Evolutionary conservation across 192 early-diverging fungal species (phyloP), one percentile per base, ranked within the genome.

Genomic region (Coemansia sp.): DNA sequence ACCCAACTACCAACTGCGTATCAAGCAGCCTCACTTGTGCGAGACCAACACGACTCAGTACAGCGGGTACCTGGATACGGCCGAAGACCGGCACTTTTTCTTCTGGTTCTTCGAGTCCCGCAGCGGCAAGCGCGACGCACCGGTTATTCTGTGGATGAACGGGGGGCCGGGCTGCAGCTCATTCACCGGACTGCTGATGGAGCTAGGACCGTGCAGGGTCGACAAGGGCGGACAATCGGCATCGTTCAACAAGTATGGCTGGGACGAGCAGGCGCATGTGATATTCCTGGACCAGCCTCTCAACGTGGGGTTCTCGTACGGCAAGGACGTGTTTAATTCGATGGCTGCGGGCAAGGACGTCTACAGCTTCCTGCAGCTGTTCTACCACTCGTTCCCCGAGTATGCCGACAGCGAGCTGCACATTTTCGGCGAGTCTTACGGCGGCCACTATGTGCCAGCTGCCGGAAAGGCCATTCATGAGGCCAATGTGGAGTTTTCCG

Each of bases 101-200:
- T 94, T 92, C 71, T 94, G 91, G 90, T 97, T 99, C 83, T 97
- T 99, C 72, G 94, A 95, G 71, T 88, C 90, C 6, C 89, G 91
- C 58, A 81, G 81, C 56, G 73, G 87, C 14, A 58, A 69, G 57
- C 80, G 70, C 20, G 62, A 72, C 17, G 94, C 93, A 56, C 95
- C 95, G 5, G 66, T 88, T 18, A 59, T 87, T 1, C 70, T 92
- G 42, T 90, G 87, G 83, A 69, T 93, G 55, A 93, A 91, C 51
- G 90, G 90, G 31, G 91, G 91, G 5, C 91, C 91, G 14, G 91
- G 91, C 16, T 92, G 91, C 69, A 82, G 81, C 38, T 93, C 87
- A 5, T 75, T 88, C 37, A 90, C 87, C 4, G 88, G 88, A 5
- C 66, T 89, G 49, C 80, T 88, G 66, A 90, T 91, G 87, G 90